phyloP scores from a whole-genome alignment of 495 filamentous ascomycete genomes.

The Podospora comata region DNA sequence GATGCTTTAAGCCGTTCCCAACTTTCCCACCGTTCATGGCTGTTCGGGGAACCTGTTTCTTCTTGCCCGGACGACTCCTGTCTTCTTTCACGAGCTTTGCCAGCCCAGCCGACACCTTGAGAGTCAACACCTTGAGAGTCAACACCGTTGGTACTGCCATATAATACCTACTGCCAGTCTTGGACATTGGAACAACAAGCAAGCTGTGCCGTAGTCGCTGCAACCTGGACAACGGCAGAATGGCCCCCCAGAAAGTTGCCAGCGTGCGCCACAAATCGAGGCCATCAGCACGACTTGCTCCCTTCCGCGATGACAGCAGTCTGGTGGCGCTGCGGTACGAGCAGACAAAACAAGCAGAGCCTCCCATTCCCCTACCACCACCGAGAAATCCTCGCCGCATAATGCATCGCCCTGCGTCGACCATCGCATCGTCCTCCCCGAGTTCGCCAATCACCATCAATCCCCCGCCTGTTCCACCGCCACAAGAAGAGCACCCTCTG shows the following conservation, averaged over 20 bases:
- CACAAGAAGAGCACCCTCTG: constrained; percentile 47
- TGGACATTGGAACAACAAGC: constrained; percentile 5
- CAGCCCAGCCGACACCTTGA: not conserved
- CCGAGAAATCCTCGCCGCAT: constrained; percentile 36
- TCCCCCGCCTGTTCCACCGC: constrained; percentile 43
- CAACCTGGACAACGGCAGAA: constrained; percentile 18
- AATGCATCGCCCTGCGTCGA: constrained; percentile 30
- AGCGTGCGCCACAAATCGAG: constrained; percentile 36
- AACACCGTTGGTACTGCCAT: not conserved
- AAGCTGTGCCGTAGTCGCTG: constrained; percentile 17
- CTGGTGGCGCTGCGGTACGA: constrained; percentile 55
- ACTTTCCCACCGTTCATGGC: not conserved
- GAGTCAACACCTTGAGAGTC: not conserved
- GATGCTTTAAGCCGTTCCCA: not conserved
- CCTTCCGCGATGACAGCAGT: constrained; percentile 47
- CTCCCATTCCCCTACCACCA: constrained; percentile 53
- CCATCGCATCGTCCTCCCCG: constrained; percentile 17
- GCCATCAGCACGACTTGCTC: constrained; percentile 33
- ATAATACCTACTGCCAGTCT: not conserved
- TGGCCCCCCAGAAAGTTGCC: constrained; percentile 36
- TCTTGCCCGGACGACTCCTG: too few relatives aligned
- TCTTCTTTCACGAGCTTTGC: not conserved
- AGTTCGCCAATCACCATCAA: constrained; percentile 32
- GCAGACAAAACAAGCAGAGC: constrained; percentile 51
- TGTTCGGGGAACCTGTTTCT: not conserved